phyloP scores from a whole-genome alignment of 2,329 filamentous ascomycete species.

The Nemania bipapillata region DNA sequence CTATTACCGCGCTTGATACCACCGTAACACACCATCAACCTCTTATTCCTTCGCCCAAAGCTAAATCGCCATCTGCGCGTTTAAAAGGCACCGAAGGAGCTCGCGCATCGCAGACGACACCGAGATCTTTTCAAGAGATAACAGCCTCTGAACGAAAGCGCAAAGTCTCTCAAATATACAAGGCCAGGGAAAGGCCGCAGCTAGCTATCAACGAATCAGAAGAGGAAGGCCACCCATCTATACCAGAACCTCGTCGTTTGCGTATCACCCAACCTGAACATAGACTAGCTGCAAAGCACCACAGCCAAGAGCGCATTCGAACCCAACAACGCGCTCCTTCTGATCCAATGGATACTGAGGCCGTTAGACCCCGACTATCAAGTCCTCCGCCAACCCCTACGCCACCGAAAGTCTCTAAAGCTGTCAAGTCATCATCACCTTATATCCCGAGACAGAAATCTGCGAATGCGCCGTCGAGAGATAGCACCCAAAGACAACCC shows the following conservation, averaged over 20 bases:
- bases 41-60: constrained; percentile 40
- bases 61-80: constrained; percentile 34
- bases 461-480: constrained; percentile 11
- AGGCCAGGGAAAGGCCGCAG: constrained; percentile 42
- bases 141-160: constrained; percentile 46
- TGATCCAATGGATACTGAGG: constrained; percentile 43
- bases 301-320: constrained; percentile 32
- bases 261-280: constrained; percentile 40
- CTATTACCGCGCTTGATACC: constrained; percentile 40
- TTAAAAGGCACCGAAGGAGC: constrained; percentile 30
- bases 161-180: constrained; percentile 48
- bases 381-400: constrained; percentile 50
- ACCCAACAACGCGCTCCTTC: constrained; percentile 34
- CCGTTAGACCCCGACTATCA: constrained; percentile 42
- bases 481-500: constrained; percentile 28
- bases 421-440: constrained; percentile 8
- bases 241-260: constrained; percentile 41
- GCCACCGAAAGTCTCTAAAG: constrained; percentile 32
- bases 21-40: constrained; percentile 39
- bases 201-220: constrained; percentile 30
- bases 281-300: constrained; percentile 20
- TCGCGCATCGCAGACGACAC: constrained; percentile 28
- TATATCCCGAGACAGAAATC: constrained; percentile 10
- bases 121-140: constrained; percentile 28
- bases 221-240: constrained; percentile 33